These are phyloP conservation scores for Echinosophora koreensis DNA, from an alignment of 306 rosid genomes.

Conservation along the genomic window DNA sequence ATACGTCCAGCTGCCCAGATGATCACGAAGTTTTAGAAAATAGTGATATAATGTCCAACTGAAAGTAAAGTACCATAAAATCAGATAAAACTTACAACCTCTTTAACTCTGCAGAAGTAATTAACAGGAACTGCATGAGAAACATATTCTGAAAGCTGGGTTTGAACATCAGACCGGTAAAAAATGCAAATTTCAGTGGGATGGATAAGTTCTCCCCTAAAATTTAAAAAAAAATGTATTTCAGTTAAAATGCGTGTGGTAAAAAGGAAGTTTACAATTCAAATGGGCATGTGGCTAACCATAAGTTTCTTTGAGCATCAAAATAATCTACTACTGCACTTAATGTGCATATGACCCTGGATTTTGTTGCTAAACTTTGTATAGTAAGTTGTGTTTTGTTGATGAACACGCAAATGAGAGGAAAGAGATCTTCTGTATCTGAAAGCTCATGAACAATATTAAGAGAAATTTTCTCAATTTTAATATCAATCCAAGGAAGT, in stretches of 20 bases:
- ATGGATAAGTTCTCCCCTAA: slow-evolving; percentile 78
- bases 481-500: slow-evolving; percentile 67
- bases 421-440: slow-evolving; percentile 66
- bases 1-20: slow-evolving; percentile 71
- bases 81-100: slow-evolving; percentile 64
- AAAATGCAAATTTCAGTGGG: slow-evolving; percentile 75
- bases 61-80: slow-evolving; percentile 40
- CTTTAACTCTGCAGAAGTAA: slow-evolving; percentile 72
- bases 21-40: slow-evolving; percentile 47
- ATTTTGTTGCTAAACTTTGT: slow-evolving; percentile 69
- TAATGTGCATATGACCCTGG: slow-evolving; percentile 77
- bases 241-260: slow-evolving; percentile 22
- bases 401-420: slow-evolving; percentile 72
- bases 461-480: slow-evolving; percentile 64
- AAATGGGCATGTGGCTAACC: slow-evolving; percentile 63
- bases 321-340: slow-evolving; percentile 65
- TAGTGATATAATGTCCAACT: slow-evolving; percentile 20
- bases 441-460: slow-evolving; percentile 77
- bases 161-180: slow-evolving; percentile 66
- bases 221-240: slow-evolving; percentile 36
- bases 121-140: slow-evolving; percentile 72
- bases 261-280: slow-evolving; percentile 29
- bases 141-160: slow-evolving; percentile 56
- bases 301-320: slow-evolving; percentile 70
- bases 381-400: slow-evolving; percentile 62